Evolutionary conservation across 1,284 basidiomycete species (phyloP).

Genomic region (Tylopilus sp.): DNA sequence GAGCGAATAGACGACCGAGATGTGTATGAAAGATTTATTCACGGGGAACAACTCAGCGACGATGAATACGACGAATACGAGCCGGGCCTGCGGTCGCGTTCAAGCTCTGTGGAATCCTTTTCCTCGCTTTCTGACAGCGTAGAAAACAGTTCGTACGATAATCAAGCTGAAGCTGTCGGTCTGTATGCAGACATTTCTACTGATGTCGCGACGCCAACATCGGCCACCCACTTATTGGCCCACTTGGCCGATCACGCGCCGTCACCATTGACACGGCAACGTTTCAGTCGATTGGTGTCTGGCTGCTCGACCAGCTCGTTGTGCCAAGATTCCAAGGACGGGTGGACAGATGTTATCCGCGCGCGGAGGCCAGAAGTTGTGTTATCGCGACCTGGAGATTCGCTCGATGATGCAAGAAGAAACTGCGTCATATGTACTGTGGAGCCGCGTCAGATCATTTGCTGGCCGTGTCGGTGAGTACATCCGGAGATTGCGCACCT

Average conservation of each 20-base stretch:
- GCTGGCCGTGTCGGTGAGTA: conserved; percentile 74
- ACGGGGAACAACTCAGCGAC: conserved; percentile 55
- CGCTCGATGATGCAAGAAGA: conserved; percentile 37
- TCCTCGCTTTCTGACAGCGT: conserved; percentile 30
- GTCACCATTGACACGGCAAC: conserved; percentile 45
- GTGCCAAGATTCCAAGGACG: conserved; percentile 17
- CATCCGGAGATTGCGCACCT: background rate
- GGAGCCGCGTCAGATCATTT: conserved; percentile 67
- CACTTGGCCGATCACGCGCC: conserved; percentile 43
- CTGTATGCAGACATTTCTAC: conserved; percentile 46
- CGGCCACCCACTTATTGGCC: conserved; percentile 47
- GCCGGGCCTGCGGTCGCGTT: conserved; percentile 22
- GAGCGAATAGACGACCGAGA: conserved; percentile 28
- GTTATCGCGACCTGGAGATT: conserved; percentile 20
- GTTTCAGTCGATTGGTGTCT: conserved; percentile 39
- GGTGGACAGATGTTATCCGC: conserved; percentile 25
- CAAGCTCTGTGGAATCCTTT: conserved; percentile 24
- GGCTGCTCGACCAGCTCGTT: conserved; percentile 2
- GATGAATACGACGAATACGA: conserved; percentile 57
- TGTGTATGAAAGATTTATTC: conserved; percentile 55
- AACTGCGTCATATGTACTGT: conserved; percentile 71
- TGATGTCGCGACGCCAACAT: conserved; percentile 26
- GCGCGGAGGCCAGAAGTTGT: conserved; percentile 19
- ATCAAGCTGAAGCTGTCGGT: conserved; percentile 35
- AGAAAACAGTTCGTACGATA: conserved; percentile 24